A percentile compares a stretch with the other conserved stretches of the same genome.
phyloP scores from a whole-genome alignment of 2,329 filamentous ascomycete genomes.

The Domatiomyces globalis region DNA sequence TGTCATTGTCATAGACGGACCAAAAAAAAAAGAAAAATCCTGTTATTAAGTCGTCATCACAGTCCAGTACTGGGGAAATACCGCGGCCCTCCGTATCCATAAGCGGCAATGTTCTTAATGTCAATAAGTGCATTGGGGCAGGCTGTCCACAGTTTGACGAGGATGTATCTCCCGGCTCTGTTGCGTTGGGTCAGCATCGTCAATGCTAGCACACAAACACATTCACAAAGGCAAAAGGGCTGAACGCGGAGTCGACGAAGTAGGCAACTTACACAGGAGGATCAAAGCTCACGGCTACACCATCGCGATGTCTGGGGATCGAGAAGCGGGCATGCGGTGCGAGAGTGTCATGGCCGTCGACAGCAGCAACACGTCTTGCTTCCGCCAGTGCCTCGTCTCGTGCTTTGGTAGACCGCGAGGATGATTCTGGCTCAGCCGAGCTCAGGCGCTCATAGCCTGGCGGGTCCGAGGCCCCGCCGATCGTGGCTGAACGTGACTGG shows the following conservation, averaged over 20 bases:
- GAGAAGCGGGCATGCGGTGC: slow-evolving; percentile 67
- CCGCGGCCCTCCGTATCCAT: slow-evolving; percentile 72
- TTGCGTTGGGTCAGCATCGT: slow-evolving; percentile 2
- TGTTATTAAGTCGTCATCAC: slow-evolving; percentile 28
- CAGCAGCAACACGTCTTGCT: not conserved
- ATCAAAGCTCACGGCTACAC: slow-evolving; percentile 74
- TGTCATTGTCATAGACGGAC: no score
- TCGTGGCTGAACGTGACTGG: not conserved
- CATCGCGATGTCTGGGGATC: slow-evolving; percentile 68
- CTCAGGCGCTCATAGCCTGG: not conserved
- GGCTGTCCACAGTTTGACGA: slow-evolving; percentile 83
- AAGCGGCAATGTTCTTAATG: slow-evolving; percentile 70
- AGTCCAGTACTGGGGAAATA: slow-evolving; percentile 61
- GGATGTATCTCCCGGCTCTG: slow-evolving; percentile 56
- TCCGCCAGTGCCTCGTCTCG: not conserved
- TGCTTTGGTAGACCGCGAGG: not conserved
- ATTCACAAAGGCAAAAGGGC: not conserved
- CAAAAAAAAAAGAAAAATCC: no score
- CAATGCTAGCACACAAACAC: not conserved
- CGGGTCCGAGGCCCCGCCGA: not conserved
- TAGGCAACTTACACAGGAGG: slow-evolving; percentile 47
- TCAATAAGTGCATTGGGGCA: slow-evolving; percentile 67
- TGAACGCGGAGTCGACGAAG: not conserved
- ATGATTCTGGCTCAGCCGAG: not conserved
- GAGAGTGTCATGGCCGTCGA: slow-evolving; percentile 37